These are phyloP conservation scores for Bocquillonia castaneifolia DNA, from an alignment of 441 rosid genomes.

Conservation along the genomic window DNA sequence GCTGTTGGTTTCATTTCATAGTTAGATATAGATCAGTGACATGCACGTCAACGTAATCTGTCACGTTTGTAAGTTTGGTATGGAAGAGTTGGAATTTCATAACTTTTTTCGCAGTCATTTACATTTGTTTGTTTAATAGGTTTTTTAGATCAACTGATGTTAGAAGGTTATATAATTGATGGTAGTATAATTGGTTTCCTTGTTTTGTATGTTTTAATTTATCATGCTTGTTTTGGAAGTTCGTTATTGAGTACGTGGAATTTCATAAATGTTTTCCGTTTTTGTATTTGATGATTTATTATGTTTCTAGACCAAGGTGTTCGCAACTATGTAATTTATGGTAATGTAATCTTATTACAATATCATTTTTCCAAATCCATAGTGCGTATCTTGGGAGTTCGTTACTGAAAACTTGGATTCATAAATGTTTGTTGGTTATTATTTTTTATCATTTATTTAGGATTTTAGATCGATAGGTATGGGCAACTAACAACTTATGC, in stretches of 20 bases:
- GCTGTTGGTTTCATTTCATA: background rate
- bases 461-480: background rate
- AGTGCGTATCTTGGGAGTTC: conserved; percentile 21
- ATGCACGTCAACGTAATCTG: conserved; percentile 8
- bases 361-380: background rate
- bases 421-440: background rate
- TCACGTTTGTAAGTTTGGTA: background rate
- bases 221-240: conserved; percentile 24
- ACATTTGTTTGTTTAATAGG: conserved; percentile 4
- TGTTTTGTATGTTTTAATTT: background rate
- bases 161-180: conserved; percentile 14
- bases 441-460: conserved; percentile 1
- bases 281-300: background rate
- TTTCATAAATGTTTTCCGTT: conserved; percentile 4
- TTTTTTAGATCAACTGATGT: conserved; percentile 3
- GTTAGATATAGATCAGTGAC: conserved; percentile 3
- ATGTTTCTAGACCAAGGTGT: background rate
- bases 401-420: conserved; percentile 13
- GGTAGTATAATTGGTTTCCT: background rate
- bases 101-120: background rate
- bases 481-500: conserved; percentile 9
- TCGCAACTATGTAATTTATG: conserved; percentile 6
- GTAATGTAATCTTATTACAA: background rate
- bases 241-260: conserved; percentile 8
- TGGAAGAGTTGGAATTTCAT: background rate